A percentile compares a stretch with the other conserved stretches of the same genome.
Conservation (phyloP, 2,329 filamentous ascomycete genomes). For the Colletotrichum musicola region DNA sequence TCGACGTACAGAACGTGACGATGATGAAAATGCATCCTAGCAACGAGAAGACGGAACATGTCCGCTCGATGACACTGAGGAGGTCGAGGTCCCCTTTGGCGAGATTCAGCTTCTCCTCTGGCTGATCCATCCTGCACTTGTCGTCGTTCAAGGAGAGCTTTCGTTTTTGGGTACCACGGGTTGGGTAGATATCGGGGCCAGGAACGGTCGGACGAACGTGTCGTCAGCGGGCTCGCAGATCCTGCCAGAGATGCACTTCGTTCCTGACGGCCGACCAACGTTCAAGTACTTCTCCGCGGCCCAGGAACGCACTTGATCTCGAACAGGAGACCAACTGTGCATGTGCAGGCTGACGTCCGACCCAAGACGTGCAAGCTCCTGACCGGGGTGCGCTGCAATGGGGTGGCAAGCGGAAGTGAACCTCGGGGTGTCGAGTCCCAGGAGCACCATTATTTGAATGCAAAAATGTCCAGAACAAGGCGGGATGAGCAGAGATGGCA, state of each 20-base stretch:
- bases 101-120: constrained; percentile 15
- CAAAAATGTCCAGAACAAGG: neutral
- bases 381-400: constrained; percentile 24
- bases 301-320: neutral
- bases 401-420: constrained; percentile 4
- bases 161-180: neutral
- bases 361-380: constrained; percentile 15
- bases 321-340: neutral
- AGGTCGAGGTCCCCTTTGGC: constrained; percentile 58
- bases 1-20: constrained; percentile 75
- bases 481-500: neutral
- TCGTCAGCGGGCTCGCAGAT: neutral
- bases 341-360: constrained; percentile 2
- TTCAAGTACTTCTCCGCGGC: constrained; percentile 8
- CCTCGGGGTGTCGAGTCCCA: constrained; percentile 5
- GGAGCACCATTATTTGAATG: constrained; percentile 17
- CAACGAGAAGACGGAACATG: constrained; percentile 78
- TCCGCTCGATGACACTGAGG: constrained; percentile 74
- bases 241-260: neutral
- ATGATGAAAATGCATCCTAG: constrained; percentile 80
- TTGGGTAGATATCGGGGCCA: neutral
- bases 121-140: constrained; percentile 7
- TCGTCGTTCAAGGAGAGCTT: neutral
- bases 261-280: constrained; percentile 1
- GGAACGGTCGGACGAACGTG: neutral